Conservation (phyloP, 805 yeast genomes). For the Vanderwaltozyma polyspora region DNA sequence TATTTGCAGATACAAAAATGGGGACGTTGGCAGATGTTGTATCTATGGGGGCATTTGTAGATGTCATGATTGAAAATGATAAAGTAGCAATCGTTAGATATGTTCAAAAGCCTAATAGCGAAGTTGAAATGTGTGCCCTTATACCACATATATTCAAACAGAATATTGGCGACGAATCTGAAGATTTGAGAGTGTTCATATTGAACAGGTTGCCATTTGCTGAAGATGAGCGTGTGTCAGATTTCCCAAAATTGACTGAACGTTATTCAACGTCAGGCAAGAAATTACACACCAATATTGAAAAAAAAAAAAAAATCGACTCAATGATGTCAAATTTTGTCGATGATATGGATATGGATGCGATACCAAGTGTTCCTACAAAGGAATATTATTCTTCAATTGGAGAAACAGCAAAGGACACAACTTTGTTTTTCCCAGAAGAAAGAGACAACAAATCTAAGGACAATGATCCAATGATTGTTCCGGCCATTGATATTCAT, state of each 20-base stretch:
- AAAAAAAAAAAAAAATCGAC: constrained; percentile 31
- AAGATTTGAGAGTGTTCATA: constrained; percentile 31
- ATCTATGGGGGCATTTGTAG: constrained; percentile 39
- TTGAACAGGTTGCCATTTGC: constrained; percentile 54
- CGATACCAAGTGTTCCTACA: constrained; percentile 6
- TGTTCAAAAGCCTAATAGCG: constrained; percentile 40
- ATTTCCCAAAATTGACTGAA: constrained; percentile 33
- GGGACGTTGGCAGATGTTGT: constrained; percentile 30
- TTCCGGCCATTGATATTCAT: constrained; percentile 26
- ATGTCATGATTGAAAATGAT: constrained; percentile 38
- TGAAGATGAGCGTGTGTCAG: constrained; percentile 62
- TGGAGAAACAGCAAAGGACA: constrained; percentile 5
- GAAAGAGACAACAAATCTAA: constrained; percentile 3
- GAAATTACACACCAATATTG: constrained; percentile 14
- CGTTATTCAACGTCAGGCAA: constrained; percentile 26
- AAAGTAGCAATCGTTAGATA: constrained; percentile 51
- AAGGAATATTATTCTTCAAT: constrained; percentile 16
- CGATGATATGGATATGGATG: constrained; percentile 34
- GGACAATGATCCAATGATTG: constrained; percentile 16
- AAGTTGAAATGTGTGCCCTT: constrained; percentile 43
- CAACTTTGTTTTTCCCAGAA: constrained; percentile 17
- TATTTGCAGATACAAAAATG: constrained; percentile 31
- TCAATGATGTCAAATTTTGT: constrained; percentile 35
- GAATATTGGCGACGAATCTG: constrained; percentile 3
- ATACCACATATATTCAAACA: constrained; percentile 32